Evolutionary conservation across 768 basidiomycete genomes (phyloP), one percentile per base, ranked within the genome.

Genomic region (Suillus subalutaceus): DNA sequence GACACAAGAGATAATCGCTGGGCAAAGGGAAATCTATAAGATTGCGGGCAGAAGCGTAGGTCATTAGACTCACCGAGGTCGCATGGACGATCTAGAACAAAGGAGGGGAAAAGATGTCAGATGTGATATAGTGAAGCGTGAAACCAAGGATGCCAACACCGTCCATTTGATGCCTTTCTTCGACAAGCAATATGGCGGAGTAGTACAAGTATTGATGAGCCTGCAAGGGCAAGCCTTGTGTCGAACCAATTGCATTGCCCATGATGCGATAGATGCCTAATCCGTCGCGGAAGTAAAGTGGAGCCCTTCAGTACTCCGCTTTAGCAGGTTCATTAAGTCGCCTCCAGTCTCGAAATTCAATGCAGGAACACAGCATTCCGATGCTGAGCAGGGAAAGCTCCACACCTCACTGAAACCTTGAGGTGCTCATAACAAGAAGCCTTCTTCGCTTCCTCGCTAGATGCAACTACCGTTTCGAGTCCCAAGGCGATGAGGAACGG

Each of bases 1-100:
- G 55, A 56, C 55, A 56, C 12, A 12, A 56, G 23, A 60, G 58
- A 60, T 60, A 60, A 60, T 60, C 58, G 37, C 58, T 60, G 58
- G 58, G 58, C 58, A 60, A 41, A 41, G 58, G 58, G 58, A 16
- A 57, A 43, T 60, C 26, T 26, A 60, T 59, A 26, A 41, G 26
- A 60, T 41, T 60, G 40, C 58, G 58, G 58, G 40, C 58, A 60
- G 58, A 60, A 60, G 58, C 26, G 58, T 6, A 10, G 18, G 58
- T 26, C 10, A 41, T 26, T 60, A 41, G 40, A 60, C 40, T 30
- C 26, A 30, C 58, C 58, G 58, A 60, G 58, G 58, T 41, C 1
- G 23, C 40, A 41, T 60, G 58, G 58, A 12, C 10, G 58, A 60
- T 35, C 55, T 35, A 56, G 55, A 56, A 56, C 55, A 41, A 60